Conservation (phyloP, 2,329 filamentous ascomycete genomes). For the Penicillium nordicum region DNA sequence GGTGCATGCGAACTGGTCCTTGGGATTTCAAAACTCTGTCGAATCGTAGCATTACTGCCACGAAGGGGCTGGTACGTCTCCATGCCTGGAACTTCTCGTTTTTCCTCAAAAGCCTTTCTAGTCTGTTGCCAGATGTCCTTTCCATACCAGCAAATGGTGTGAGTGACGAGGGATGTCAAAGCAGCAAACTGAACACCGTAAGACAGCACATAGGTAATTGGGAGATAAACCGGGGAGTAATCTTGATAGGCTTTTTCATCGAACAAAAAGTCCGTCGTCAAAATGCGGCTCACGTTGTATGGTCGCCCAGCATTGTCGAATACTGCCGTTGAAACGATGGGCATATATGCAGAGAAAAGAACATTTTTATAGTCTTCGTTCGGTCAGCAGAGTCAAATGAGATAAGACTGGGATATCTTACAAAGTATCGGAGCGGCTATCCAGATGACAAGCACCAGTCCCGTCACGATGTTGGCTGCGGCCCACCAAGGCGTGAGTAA, state of each 20-base stretch:
- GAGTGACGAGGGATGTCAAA: conserved; percentile 72
- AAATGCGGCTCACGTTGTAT: conserved; percentile 76
- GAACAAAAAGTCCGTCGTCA: conserved; percentile 74
- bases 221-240: conserved; percentile 82
- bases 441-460: conserved; percentile 81
- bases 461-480: conserved; percentile 77
- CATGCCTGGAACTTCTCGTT: conserved; percentile 50
- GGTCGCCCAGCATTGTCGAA: conserved; percentile 79
- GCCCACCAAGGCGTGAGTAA: conserved; percentile 83
- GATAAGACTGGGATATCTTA: conserved; percentile 25
- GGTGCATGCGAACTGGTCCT: conserved; percentile 24
- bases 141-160: conserved; percentile 81
- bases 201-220: conserved; percentile 82
- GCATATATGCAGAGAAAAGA: conserved; percentile 79
- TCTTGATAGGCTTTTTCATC: conserved; percentile 70
- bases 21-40: conserved; percentile 12
- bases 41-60: conserved; percentile 6
- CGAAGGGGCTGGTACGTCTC: conserved; percentile 54
- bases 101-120: conserved; percentile 64
- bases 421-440: conserved; percentile 72
- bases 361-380: conserved; percentile 67
- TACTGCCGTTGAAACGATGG: conserved; percentile 77
- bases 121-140: conserved; percentile 76
- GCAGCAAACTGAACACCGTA: conserved; percentile 85
- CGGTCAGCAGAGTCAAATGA: conserved; percentile 3